A percentile compares a stretch with the other conserved stretches of the same genome.
phyloP scores from a whole-genome alignment of 768 basidiomycete species.

The Amanita rubescens region DNA sequence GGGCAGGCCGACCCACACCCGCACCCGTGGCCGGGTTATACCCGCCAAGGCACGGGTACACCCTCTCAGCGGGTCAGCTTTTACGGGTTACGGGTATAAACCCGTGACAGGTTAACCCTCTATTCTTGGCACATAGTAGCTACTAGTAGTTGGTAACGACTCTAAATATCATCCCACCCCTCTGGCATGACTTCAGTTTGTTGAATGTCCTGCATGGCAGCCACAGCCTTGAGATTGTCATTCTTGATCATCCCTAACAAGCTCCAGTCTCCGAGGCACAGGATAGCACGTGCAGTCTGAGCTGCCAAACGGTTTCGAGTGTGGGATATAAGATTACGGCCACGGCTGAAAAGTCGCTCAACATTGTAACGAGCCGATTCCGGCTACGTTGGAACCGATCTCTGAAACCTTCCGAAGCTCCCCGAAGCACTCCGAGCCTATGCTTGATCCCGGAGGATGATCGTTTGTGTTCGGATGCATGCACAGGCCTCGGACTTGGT shows the following conservation, averaged over 20 bases:
- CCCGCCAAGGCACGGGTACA: no score
- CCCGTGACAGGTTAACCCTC: neutral
- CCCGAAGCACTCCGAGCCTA: no score
- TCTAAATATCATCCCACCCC: neutral
- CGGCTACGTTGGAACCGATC: no score
- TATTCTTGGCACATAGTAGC: neutral
- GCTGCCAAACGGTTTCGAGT: constrained; percentile 17
- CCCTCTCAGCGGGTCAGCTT: no score
- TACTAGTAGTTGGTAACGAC: neutral
- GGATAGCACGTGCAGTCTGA: constrained; percentile 15
- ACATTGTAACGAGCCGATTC: no score
- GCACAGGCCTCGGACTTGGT: no score
- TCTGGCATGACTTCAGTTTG: neutral
- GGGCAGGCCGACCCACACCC: no score
- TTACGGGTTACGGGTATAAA: neutral
- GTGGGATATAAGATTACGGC: constrained; percentile 19
- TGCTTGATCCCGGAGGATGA: no score
- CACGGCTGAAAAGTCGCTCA: constrained; percentile 22
- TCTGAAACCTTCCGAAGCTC: no score
- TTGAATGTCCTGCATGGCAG: neutral
- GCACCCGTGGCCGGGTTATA: no score
- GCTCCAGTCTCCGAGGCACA: constrained; percentile 22
- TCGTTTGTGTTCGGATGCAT: no score
- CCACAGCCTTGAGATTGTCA: constrained; percentile 2
- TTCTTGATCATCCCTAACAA: constrained; percentile 12